Evolutionary conservation across 306 rosid species (phyloP).

Genomic region (Carpinus viminea): DNA sequence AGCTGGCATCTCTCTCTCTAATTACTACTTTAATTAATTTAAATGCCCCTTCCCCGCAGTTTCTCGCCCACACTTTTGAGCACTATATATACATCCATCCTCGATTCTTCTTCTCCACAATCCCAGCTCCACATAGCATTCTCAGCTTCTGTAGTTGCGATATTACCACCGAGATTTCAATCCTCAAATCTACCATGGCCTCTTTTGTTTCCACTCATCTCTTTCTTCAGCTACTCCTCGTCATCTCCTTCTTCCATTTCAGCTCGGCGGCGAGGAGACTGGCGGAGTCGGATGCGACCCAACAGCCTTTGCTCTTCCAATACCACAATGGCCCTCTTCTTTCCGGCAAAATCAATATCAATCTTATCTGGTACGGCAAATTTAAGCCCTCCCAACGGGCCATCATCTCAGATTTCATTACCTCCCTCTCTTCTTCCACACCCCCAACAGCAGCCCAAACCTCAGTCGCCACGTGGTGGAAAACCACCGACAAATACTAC

Average conservation of each 20-base stretch:
- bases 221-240: conserved; percentile 14
- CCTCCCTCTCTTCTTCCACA: conserved; percentile 53
- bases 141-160: background rate
- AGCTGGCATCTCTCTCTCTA: background rate
- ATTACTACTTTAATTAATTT: background rate
- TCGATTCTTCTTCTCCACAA: background rate
- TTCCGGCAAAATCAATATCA: conserved; percentile 45
- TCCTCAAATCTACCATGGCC: conserved; percentile 33
- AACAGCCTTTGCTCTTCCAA: conserved; percentile 43
- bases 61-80: background rate
- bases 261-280: conserved; percentile 48
- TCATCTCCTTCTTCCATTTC: conserved; percentile 36
- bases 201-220: conserved; percentile 13
- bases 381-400: conserved; percentile 67
- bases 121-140: no score
- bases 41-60: background rate
- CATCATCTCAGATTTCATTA: conserved; percentile 57
- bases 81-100: background rate
- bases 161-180: background rate
- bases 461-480: conserved; percentile 48
- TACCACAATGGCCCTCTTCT: conserved; percentile 85
- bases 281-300: conserved; percentile 28
- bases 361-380: conserved; percentile 76
- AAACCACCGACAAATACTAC: conserved; percentile 33
- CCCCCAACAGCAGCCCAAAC: conserved; percentile 18